A percentile compares a stretch with the other conserved stretches of the same genome.
Conservation (phyloP, 345 rosid species). For the Clausena lansium region DNA sequence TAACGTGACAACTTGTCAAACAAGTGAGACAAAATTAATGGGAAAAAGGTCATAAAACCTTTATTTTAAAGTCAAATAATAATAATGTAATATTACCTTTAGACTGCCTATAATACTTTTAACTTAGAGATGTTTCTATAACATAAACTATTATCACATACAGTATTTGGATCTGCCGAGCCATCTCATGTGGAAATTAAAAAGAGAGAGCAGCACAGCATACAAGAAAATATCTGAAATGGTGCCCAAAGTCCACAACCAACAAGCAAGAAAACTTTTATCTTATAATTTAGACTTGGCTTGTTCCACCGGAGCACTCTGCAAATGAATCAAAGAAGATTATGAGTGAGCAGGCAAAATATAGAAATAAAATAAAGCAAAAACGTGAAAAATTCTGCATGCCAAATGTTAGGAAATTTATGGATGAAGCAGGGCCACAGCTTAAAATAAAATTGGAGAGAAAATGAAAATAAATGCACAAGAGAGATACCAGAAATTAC, state of each 20-base stretch:
- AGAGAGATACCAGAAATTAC: too few relatives aligned
- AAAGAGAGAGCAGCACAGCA: neutral
- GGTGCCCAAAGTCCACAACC: neutral
- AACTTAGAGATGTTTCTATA: neutral
- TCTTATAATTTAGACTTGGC: constrained; percentile 40
- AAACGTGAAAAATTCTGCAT: too few relatives aligned
- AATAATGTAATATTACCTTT: too few relatives aligned
- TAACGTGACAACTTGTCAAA: neutral
- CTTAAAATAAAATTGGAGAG: too few relatives aligned
- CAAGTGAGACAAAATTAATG: neutral
- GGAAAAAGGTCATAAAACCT: neutral
- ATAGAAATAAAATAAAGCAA: too few relatives aligned
- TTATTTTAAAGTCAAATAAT: too few relatives aligned
- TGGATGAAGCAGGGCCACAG: too few relatives aligned
- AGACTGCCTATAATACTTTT: neutral
- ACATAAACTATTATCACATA: neutral
- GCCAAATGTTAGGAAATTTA: too few relatives aligned
- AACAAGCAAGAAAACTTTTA: neutral
- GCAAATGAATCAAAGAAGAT: constrained; percentile 24
- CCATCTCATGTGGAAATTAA: neutral
- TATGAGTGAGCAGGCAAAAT: neutral
- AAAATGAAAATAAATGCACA: too few relatives aligned
- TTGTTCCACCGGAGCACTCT: constrained; percentile 60
- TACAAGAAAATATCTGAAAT: neutral
- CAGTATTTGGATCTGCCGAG: neutral